phyloP scores from a whole-genome alignment of 176 grass and related monocot genomes.

The Triticum turgidum region DNA sequence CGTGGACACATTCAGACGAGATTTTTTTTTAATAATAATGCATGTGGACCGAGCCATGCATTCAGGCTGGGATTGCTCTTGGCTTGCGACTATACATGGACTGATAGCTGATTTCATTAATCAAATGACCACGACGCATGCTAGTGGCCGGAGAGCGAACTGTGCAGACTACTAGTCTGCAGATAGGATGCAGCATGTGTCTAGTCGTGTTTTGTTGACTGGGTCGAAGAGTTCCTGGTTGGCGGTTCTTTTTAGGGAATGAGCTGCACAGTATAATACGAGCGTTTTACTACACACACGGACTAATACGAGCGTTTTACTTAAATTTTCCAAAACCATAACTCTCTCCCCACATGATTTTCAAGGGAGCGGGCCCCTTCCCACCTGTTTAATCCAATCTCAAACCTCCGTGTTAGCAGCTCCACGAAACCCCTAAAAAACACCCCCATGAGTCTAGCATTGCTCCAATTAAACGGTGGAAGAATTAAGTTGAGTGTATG shows the following conservation, averaged over 20 bases:
- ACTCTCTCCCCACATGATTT: too few relatives aligned
- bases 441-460: too few relatives aligned
- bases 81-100: neutral
- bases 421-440: too few relatives aligned
- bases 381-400: too few relatives aligned
- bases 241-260: neutral
- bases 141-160: neutral
- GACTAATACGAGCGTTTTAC: too few relatives aligned
- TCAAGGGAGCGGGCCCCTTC: too few relatives aligned
- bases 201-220: constrained; percentile 5
- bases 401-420: too few relatives aligned
- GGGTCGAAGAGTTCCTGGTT: neutral
- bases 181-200: neutral
- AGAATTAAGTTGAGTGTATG: neutral
- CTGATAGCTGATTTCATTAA: neutral
- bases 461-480: neutral
- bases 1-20: neutral
- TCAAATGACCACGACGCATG: constrained; percentile 7
- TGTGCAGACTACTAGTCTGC: neutral
- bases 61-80: neutral
- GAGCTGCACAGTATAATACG: neutral
- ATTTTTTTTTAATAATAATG: neutral
- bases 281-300: too few relatives aligned
- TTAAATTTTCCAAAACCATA: too few relatives aligned
- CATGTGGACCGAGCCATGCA: neutral